Evolutionary conservation across 208 protist genomes (phyloP), one percentile per base, ranked within the genome.

Genomic region (Trypanosomatidae sp.): DNA sequence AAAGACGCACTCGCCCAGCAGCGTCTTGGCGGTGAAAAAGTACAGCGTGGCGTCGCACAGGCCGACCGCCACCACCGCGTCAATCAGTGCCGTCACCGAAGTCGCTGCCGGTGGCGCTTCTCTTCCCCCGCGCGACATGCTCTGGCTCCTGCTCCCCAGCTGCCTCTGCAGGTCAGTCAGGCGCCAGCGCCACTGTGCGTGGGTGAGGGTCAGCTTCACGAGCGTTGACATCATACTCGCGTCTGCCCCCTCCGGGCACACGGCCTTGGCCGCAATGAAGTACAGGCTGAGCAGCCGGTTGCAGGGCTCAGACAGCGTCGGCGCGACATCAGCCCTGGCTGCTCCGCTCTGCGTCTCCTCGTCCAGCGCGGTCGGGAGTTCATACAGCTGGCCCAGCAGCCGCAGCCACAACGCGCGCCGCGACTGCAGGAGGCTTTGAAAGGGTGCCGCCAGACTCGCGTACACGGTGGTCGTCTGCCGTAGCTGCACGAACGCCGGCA

Each of bases 11-110:
- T 82, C 72, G n/a, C 80, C 85, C 1, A 97, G 67, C 7, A 95
- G 66, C 3, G 92, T 85, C 43, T 84, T 80, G 53, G 81, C 82
- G 0, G 79, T 85, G 44, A 89, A 80, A 53, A 94, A 92, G 69
- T 91, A 84, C 66, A 95, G 67, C 39, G 90, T 91, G n/a, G 76
- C 79, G 79, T 97, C 90, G 68, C 89, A 94, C 50, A 97, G 80
- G 15, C 83, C 83, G 49, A 97, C 84, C 6, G 90, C 88, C 0
- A 88, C 87, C 8, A 93, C 66, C 10, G 90, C 92, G 79, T 97
- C 92, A 36, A 97, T 82, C 15, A 97, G 77, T 2, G 79, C 79
- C 10, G 92, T 92, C 13, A 36, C n/a, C 28, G 46, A 28, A 30
- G 46, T 52, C 15, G 47, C 30, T 28, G 25, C 22, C 3, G 62